Evolutionary conservation across 371 early-diverging fungal genomes (phyloP), one percentile per base, ranked within the genome.

Genomic region (Apophysomyces trapeziformis): DNA sequence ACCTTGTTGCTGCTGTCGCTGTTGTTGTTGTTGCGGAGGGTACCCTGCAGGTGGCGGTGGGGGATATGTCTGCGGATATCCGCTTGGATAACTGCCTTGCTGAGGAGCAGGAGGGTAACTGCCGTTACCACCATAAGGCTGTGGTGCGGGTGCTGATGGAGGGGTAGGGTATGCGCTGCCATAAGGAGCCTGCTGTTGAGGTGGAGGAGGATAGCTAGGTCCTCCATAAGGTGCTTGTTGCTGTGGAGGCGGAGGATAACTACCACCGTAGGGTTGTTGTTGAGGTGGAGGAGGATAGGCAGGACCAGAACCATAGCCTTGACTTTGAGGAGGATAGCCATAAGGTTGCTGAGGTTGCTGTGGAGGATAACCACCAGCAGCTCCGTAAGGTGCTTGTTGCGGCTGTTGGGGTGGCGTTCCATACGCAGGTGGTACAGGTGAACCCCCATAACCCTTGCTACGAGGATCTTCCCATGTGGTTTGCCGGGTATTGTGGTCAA

Each of bases 391-490:
- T 8, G n/a, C 18, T 50, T 59, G 64, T 45, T 68, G 68, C 16
- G 21, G 68, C 18, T 60, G 61, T n/a, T 44, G 54, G 54, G 54
- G 54, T 50, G 54, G 54, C 54, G 54, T 50, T 21, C 54, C 54
- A 21, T 50, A 72, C 37, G 71, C 41, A 54, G 72, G 76, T 47
- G 72, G 77, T 36, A 68, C 64, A 11, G 71, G 68, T 13, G 73
- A 26, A 7, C 36, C 57, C n/a, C 56, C 62, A 50, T 50, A 50
- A 50, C 21, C 54, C 54, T 50, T 50, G 54, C 5, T 57, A 36
- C 82, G 78, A 36, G 82, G 82, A 57, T 81, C 91, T 66, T 89
- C 90, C 89, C 89, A 89, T 9, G 87, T 82, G 14, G 89, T 89
- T 57, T 64, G 75, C 62, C 82, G 76, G 41, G 74, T 80, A 61